Conservation (phyloP, 352 stramenopile species). For the Phytophthora fragariae region DNA sequence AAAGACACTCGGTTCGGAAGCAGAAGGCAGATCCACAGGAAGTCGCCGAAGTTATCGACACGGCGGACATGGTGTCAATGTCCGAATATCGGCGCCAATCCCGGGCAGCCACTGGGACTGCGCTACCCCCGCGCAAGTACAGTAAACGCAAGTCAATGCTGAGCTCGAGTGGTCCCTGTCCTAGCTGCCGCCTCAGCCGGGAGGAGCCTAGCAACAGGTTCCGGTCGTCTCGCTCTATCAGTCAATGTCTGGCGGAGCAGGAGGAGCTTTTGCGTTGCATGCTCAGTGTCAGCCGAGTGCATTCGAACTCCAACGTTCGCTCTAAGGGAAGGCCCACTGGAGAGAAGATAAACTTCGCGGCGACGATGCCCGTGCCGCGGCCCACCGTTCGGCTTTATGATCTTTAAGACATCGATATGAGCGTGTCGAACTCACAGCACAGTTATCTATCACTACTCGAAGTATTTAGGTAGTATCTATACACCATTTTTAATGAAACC, state of each 20-base stretch:
- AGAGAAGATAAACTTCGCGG: slow-evolving; percentile 30
- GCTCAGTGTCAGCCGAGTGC: slow-evolving; percentile 38
- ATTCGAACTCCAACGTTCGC: slow-evolving; percentile 23
- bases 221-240: slow-evolving; percentile 44
- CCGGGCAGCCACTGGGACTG: background rate
- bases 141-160: slow-evolving; percentile 26
- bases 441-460: slow-evolving; percentile 17
- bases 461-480: background rate
- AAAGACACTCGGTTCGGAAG: slow-evolving; percentile 26
- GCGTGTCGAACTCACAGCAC: background rate
- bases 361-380: slow-evolving; percentile 34
- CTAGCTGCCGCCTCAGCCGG: slow-evolving; percentile 20
- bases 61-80: slow-evolving; percentile 53
- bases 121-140: slow-evolving; percentile 26
- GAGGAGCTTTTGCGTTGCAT: slow-evolving; percentile 51
- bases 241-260: slow-evolving; percentile 51
- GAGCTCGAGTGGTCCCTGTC: slow-evolving; percentile 25
- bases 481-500: background rate
- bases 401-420: slow-evolving; percentile 14
- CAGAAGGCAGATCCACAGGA: slow-evolving; percentile 28
- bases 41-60: slow-evolving; percentile 60
- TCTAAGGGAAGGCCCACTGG: slow-evolving; percentile 20
- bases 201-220: slow-evolving; percentile 30
- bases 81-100: slow-evolving; percentile 33
- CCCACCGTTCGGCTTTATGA: slow-evolving; percentile 33